A percentile compares a stretch with the other conserved stretches of the same genome.
Conservation (phyloP, 306 rosid genomes). For the Vigna hirtella region DNA sequence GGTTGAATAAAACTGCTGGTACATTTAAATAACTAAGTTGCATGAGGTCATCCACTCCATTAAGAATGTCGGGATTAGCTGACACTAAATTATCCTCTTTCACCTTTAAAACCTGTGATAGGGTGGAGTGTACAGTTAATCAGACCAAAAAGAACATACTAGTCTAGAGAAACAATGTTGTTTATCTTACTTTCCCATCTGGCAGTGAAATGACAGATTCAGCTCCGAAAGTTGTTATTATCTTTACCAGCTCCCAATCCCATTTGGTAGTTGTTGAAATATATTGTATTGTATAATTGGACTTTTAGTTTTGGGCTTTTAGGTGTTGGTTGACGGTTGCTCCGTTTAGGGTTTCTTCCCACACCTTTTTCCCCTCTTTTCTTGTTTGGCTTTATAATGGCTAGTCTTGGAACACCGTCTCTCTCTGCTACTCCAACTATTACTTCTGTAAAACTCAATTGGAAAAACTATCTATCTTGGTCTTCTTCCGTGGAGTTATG, state of each 20-base stretch:
- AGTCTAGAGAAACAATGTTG: slow-evolving; percentile 30
- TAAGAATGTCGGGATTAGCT: slow-evolving; percentile 72
- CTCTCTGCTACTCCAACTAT: no score
- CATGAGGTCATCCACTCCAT: slow-evolving; percentile 78
- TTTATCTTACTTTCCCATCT: slow-evolving; percentile 73
- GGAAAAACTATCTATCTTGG: no score
- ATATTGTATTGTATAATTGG: no score
- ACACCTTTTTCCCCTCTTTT: no score
- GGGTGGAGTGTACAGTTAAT: slow-evolving; percentile 24
- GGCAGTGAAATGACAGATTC: slow-evolving; percentile 78
- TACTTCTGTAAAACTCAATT: no score
- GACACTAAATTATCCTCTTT: slow-evolving; percentile 76
- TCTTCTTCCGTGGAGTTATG: no score
- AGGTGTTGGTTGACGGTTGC: no score
- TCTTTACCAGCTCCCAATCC: slow-evolving; percentile 85
- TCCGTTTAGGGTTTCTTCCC: no score
- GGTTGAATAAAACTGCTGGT: slow-evolving; percentile 90
- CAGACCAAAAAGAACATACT: slow-evolving; percentile 20
- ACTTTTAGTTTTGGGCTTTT: no score
- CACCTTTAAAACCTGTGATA: slow-evolving; percentile 73
- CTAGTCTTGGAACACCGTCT: no score
- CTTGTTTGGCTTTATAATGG: no score
- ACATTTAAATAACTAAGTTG: slow-evolving; percentile 98
- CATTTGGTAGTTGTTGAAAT: slow-evolving; percentile 82
- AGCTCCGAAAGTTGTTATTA: slow-evolving; percentile 65